Base-by-base conservation (phyloP, 1,284 basidiomycete species). In the Anthracocystis panici-leucophaei region DNA sequence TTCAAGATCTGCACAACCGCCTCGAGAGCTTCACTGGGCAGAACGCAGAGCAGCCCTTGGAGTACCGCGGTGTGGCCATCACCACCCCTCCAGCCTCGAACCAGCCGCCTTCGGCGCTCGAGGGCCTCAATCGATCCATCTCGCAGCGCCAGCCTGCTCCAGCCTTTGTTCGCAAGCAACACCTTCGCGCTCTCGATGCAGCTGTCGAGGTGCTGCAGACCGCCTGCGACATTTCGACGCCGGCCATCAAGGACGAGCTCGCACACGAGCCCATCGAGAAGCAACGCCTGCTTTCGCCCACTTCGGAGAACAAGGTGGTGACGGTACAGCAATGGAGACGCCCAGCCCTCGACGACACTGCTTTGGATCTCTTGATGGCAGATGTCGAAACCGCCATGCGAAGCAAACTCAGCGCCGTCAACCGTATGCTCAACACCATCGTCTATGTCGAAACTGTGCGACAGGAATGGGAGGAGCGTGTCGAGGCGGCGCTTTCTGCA, bases 371-470 rank as follows among this genome's bases (percentile, higher is more conserved):
- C 77, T 89, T 99, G 33, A 89, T 92, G 58, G 89, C 91, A 65
- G 95, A 99, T 82, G 92, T 92, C 9, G 93, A 95, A 78, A 90
- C 92, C 40, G 90, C 96, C 40, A 92, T 97, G 88, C 89, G 93
- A 40, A 91, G 93, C 85, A 99, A 99, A 88, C 90, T 95, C 71
- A 95, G 95, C 86, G 94, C 92, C 70, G 93, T 98, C 51, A 93
- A 95, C 65, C 92, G 97, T 45, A 92, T 99, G 91, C 93, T 97
- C 86, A 98, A 97, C 85, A 98, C 95, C 25, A 97, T 99, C 77
- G 89, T 94, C 67, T 99, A 99, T 86, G 92, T 94, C 38, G 97
- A 99, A 66, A 97, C 97, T 87, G 93, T 97, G 27, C 91, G 97
- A 86, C 92, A 92, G 79, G 97, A 99, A 86, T 99, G 96, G 95